These are phyloP conservation scores for Pythium inflatum DNA, from an alignment of 352 stramenopile genomes.

Conservation along the genomic window DNA sequence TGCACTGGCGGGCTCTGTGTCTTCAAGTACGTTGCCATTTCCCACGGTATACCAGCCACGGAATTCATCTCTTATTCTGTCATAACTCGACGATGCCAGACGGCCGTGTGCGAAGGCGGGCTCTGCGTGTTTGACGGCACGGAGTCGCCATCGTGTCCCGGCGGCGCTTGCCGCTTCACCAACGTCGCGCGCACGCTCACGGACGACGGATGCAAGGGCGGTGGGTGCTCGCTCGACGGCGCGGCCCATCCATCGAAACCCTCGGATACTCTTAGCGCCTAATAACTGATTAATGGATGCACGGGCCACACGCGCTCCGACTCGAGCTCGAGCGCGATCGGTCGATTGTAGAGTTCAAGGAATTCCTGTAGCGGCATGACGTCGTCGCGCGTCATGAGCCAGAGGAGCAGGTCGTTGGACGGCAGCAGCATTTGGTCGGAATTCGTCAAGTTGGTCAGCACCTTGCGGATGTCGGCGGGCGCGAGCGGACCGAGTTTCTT, in stretches of 20 bases:
- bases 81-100: slow-evolving; percentile 48
- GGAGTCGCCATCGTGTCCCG: slow-evolving; percentile 41
- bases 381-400: slow-evolving; percentile 58
- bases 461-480: slow-evolving; percentile 59
- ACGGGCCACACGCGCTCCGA: slow-evolving; percentile 78
- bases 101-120: slow-evolving; percentile 52
- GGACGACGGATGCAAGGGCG: slow-evolving; percentile 63
- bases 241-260: slow-evolving; percentile 48
- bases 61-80: neutral
- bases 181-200: slow-evolving; percentile 46
- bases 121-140: slow-evolving; percentile 59
- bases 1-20: slow-evolving; percentile 61
- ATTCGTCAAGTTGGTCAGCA: slow-evolving; percentile 58
- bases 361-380: slow-evolving; percentile 72
- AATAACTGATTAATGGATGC: slow-evolving; percentile 73
- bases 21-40: slow-evolving; percentile 55
- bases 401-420: slow-evolving; percentile 56
- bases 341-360: slow-evolving; percentile 44
- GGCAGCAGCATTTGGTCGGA: slow-evolving; percentile 69
- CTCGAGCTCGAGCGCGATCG: slow-evolving; percentile 58
- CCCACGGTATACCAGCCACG: too few relatives aligned
- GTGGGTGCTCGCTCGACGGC: slow-evolving; percentile 52
- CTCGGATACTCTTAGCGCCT: slow-evolving; percentile 41
- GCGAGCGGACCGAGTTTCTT: slow-evolving; percentile 61
- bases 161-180: slow-evolving; percentile 57